Evolutionary conservation across 2,329 filamentous ascomycete species (phyloP), one percentile per base, ranked within the genome.

Genomic region (Elsinoe necatrix): DNA sequence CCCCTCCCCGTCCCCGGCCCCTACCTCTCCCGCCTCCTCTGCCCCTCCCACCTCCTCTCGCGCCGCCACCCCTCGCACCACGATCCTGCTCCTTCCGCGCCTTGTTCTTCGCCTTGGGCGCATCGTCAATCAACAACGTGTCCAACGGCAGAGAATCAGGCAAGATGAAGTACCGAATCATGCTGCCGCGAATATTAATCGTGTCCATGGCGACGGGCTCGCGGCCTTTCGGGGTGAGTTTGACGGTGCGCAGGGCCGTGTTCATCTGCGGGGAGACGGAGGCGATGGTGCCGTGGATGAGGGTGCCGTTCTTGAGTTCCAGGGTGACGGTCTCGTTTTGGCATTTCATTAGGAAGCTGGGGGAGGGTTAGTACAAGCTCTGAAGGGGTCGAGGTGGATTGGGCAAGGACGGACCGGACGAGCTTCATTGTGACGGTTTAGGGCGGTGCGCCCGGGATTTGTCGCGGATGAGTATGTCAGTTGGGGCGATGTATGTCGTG

Each of bases 81-180:
- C 67, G 67, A 21, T 45, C 75, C 5, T 73, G 80, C 76, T 97
- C 93, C 80, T 98, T 98, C 69, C 92, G 83, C 23, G 93, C 92
- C 84, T 98, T 98, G 77, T 98, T 98, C 86, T 97, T 97, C 60
- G 93, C 92, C 79, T 98, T 98, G 54, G 92, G 90, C 67, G 89
- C 84, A 74, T 98, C 93, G 71, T 98, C 93, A 65, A 98, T 90
- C 61, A 98, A 81, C 55, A 98, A 81, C 39, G 92, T 96, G 73
- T 98, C 93, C 62, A 98, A 81, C 37, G 92, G 92, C 67, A 98
- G 80, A 61, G 88, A 93, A 76, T 98, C 93, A 57, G 93, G 93
- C 9, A 98, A 85, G 71, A 98, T 95, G 71, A 87, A 92, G 76
- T 96, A 96, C 73, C 93, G 85, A 71, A 98, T 95, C 18, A 91